A percentile compares a stretch with the other conserved stretches of the same genome.
Conservation (phyloP, 768 basidiomycete species). For the Hygrocybe coccinea region DNA sequence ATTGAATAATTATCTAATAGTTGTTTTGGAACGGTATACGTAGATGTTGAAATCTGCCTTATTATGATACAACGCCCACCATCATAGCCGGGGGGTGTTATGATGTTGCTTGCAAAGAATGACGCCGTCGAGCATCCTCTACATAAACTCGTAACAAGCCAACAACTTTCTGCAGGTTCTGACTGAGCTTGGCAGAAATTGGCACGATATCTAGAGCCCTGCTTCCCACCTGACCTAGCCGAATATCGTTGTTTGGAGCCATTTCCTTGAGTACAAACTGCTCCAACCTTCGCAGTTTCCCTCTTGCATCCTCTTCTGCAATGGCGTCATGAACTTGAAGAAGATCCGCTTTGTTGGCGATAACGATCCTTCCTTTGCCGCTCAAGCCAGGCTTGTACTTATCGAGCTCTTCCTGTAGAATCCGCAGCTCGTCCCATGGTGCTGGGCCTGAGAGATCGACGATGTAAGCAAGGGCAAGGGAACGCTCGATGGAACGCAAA, state of each 20-base stretch:
- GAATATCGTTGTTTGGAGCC: slow-evolving; percentile 20
- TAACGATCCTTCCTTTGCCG: slow-evolving; percentile 67
- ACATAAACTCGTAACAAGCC: slow-evolving; percentile 65
- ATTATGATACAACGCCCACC: too few relatives aligned
- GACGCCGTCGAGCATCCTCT: slow-evolving; percentile 18
- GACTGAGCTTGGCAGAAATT: slow-evolving; percentile 77
- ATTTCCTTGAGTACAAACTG: slow-evolving; percentile 50
- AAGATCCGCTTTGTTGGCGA: slow-evolving; percentile 94
- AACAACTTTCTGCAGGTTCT: slow-evolving; percentile 73
- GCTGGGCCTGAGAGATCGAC: slow-evolving; percentile 74
- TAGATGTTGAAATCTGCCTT: too few relatives aligned
- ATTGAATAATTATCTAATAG: slow-evolving; percentile 5
- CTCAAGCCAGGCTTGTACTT: slow-evolving; percentile 77
- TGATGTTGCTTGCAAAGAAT: too few relatives aligned
- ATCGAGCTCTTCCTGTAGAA: slow-evolving; percentile 79
- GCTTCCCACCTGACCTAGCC: slow-evolving; percentile 19
- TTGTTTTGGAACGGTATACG: too few relatives aligned
- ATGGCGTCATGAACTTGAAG: slow-evolving; percentile 54
- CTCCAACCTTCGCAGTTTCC: slow-evolving; percentile 54
- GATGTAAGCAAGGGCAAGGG: slow-evolving; percentile 84
- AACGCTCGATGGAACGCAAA: slow-evolving; percentile 88
- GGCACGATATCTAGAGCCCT: slow-evolving; percentile 66
- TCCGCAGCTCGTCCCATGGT: slow-evolving; percentile 72
- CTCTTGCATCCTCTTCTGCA: slow-evolving; percentile 39
- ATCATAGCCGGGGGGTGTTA: too few relatives aligned